phyloP scores from a whole-genome alignment of 306 rosid genomes.

The Ormosia emarginata region DNA sequence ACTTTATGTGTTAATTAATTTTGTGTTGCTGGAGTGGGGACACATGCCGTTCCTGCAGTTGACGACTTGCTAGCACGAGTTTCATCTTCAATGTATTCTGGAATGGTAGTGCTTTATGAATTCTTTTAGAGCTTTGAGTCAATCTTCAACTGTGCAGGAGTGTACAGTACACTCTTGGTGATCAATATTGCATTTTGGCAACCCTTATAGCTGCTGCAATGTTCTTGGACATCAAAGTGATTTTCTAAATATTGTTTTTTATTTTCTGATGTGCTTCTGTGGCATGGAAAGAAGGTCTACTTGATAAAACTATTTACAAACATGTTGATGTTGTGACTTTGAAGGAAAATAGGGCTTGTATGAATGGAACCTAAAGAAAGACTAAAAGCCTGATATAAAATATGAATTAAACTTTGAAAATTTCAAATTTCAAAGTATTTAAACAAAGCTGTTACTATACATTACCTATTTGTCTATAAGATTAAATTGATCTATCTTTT shows the following conservation, averaged over 20 bases:
- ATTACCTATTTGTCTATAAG: neutral
- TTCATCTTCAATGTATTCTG: conserved; percentile 96
- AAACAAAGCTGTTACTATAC: neutral
- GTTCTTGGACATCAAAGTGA: neutral
- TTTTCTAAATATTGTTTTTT: neutral
- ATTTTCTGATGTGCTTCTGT: neutral
- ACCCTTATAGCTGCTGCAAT: neutral
- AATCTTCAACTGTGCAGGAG: neutral
- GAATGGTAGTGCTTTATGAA: conserved; percentile 63
- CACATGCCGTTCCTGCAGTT: no score
- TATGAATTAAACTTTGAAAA: neutral
- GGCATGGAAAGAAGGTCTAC: neutral
- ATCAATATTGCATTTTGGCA: neutral
- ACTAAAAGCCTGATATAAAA: neutral
- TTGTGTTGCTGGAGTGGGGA: neutral
- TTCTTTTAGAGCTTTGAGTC: neutral
- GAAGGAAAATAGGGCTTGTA: neutral
- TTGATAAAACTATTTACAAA: neutral
- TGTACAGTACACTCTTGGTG: neutral
- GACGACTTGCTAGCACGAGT: conserved; percentile 42
- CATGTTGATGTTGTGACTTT: neutral
- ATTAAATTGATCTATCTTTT: neutral
- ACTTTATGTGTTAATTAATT: neutral
- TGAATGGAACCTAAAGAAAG: neutral
- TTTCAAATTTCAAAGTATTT: neutral